Base-by-base conservation (phyloP, 129 eudicot species). In the Tanacetum coccineum region DNA sequence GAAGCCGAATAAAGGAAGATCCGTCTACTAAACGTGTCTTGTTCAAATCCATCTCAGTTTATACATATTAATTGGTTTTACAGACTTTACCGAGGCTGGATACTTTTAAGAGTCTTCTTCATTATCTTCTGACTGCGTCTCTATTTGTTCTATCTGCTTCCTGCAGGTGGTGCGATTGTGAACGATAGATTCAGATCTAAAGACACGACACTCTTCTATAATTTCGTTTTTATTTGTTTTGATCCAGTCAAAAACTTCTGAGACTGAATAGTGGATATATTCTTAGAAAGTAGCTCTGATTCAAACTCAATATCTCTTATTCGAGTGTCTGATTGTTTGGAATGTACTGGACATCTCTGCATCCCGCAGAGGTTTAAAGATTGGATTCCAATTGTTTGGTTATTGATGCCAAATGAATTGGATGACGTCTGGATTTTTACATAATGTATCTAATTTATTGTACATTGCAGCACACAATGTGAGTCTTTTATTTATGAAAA, bases 81-180 rank as follows among this genome's bases (percentile, higher is more conserved):
- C 22, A 22, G 36, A 6, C 48, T 63, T n/a, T n/a, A n/a, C n/a
- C 4, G 30, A 13, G 25, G 48, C 28, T 6, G 3, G 42, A 59
- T 10, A 14, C 64, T 4, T 13, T 59, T 48, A 42, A 44, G 20
- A 44, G 15, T 21, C n/a, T n/a, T 22, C 3, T 47, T 11, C 19
- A 15, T 42, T 13, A 66, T 22, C 2, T 81, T 81, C 92, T 84
- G 87, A 90, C 87, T n/a, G 74, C 74, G 52, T 78, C 57, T 84
- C 76, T 87, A n/a, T 87, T 82, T 85, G 76, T n/a, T n/a, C n/a
- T n/a, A n/a, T 84, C 77, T 87, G n/a, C n/a, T 84, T 22, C 79
- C 80, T 90, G 95, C 92, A 87, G 97, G 91, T 82, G 80, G 80
- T 82, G 55, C 74, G 76, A 50, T n/a, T 79, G 46, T 70, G 80